Evolutionary conservation across 2,329 filamentous ascomycete genomes (phyloP).

Genomic region (Penicillium fuscoglaucum): DNA sequence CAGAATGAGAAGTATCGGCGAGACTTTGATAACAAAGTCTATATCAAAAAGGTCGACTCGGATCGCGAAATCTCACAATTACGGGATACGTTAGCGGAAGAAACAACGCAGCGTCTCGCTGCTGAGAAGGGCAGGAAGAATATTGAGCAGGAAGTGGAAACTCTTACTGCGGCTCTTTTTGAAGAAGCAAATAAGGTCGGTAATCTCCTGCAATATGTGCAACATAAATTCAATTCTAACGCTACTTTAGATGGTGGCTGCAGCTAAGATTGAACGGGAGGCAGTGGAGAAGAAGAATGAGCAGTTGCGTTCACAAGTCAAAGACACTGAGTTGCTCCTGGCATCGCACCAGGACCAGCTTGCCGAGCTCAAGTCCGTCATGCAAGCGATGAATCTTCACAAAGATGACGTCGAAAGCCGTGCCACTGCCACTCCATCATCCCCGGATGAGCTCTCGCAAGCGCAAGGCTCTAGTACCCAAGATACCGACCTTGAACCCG

Average conservation of each 20-base stretch:
- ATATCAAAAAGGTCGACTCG: slow-evolving; percentile 72
- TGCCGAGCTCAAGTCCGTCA: slow-evolving; percentile 83
- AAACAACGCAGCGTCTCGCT: slow-evolving; percentile 63
- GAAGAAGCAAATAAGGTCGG: slow-evolving; percentile 87
- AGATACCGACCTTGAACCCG: slow-evolving; percentile 61
- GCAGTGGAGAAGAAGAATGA: slow-evolving; percentile 80
- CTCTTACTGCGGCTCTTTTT: slow-evolving; percentile 87
- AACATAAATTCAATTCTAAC: slow-evolving; percentile 14
- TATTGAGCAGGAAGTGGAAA: slow-evolving; percentile 91
- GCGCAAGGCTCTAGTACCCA: slow-evolving; percentile 57
- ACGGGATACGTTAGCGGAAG: slow-evolving; percentile 61
- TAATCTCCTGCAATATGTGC: slow-evolving; percentile 5
- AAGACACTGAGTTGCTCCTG: slow-evolving; percentile 81
- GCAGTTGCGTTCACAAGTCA: slow-evolving; percentile 78
- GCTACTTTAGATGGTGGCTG: slow-evolving; percentile 74
- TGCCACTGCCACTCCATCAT: slow-evolving; percentile 73
- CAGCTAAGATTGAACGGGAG: slow-evolving; percentile 82
- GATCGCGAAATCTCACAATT: slow-evolving; percentile 69
- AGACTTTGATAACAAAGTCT: slow-evolving; percentile 69
- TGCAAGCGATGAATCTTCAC: slow-evolving; percentile 77
- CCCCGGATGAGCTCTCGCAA: slow-evolving; percentile 64
- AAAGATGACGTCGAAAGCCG: slow-evolving; percentile 69
- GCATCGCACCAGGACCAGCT: slow-evolving; percentile 92
- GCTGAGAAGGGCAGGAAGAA: slow-evolving; percentile 78
- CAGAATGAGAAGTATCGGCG: slow-evolving; percentile 69